phyloP scores from a whole-genome alignment of 495 filamentous ascomycete genomes.

The Terfezia boudieri region DNA sequence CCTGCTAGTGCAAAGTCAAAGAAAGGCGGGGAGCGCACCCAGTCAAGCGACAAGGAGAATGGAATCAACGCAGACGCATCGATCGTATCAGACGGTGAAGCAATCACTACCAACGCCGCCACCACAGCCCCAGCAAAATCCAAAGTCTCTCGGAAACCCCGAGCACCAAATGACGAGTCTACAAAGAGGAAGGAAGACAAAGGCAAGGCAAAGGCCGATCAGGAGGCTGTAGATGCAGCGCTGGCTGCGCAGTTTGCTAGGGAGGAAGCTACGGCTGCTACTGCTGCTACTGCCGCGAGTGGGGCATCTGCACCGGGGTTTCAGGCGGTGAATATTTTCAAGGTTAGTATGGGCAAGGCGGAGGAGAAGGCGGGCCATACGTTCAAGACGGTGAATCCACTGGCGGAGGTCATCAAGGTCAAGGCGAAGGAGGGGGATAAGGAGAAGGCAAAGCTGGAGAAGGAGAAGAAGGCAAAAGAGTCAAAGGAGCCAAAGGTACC shows the following conservation, averaged over 20 bases:
- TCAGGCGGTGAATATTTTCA: neutral
- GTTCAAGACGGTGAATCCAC: neutral
- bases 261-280: slow-evolving; percentile 1
- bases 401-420: neutral
- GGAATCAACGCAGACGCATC: too few relatives aligned
- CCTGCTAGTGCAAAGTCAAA: neutral
- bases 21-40: neutral
- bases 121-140: neutral
- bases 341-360: neutral
- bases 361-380: neutral
- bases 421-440: neutral
- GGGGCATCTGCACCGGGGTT: neutral
- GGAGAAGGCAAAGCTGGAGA: neutral
- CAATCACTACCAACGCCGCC: neutral
- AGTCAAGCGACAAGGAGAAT: neutral
- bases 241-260: neutral
- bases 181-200: neutral
- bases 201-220: neutral
- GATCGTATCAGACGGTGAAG: too few relatives aligned
- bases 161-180: neutral
- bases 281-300: neutral
- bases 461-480: neutral
- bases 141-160: too few relatives aligned
- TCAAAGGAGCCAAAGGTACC: neutral
- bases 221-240: neutral